A percentile compares a stretch with the other conserved stretches of the same genome.
Evolutionary conservation across 2,329 filamentous ascomycete species (phyloP).

Genomic region (Plenodomus lindquistii): DNA sequence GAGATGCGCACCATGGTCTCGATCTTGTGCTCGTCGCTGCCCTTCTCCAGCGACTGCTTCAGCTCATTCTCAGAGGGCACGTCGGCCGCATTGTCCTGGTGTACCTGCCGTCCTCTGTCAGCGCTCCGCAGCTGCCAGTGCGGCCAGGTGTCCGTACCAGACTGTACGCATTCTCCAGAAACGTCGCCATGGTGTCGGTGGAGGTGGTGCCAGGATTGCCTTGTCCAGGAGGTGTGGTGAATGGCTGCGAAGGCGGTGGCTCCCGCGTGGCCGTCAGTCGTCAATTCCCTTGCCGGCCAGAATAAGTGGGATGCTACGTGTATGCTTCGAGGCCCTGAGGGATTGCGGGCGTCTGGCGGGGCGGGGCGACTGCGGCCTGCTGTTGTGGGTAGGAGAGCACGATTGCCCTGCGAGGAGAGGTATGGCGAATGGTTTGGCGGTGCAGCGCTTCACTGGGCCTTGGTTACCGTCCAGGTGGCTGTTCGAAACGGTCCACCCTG

Average conservation of each 20-base stretch:
- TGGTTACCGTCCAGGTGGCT: conserved; percentile 43
- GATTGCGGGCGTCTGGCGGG: conserved; percentile 12
- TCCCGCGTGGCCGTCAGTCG: conserved; percentile 36
- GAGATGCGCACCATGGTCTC: conserved; percentile 63
- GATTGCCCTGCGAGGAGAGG: conserved; percentile 23
- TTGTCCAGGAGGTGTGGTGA: conserved; percentile 2
- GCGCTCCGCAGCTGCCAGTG: conserved; percentile 27
- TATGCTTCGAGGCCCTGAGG: conserved; percentile 22
- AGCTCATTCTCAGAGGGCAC: conserved; percentile 88
- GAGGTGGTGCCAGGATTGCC: conserved; percentile 6
- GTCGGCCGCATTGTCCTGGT: conserved; percentile 95
- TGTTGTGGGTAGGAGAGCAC: conserved; percentile 6
- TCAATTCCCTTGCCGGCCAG: conserved; percentile 34
- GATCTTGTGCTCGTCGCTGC: conserved; percentile 87
- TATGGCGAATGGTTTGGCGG: conserved; percentile 18
- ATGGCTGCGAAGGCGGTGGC: conserved; percentile 29
- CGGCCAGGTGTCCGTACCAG: conserved; percentile 57
- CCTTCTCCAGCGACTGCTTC: conserved; percentile 91
- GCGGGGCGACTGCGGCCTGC: conserved; percentile 17
- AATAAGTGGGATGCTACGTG: conserved; percentile 44
- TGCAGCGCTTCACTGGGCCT: conserved; percentile 30
- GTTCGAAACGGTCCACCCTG: conserved; percentile 32
- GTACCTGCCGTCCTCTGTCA: conserved; percentile 57
- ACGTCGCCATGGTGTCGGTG: conserved; percentile 78
- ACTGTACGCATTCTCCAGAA: conserved; percentile 93